Evolutionary conservation across 2,329 filamentous ascomycete genomes (phyloP), one percentile per base, ranked within the genome.

Genomic region (Leptographium flavum): DNA sequence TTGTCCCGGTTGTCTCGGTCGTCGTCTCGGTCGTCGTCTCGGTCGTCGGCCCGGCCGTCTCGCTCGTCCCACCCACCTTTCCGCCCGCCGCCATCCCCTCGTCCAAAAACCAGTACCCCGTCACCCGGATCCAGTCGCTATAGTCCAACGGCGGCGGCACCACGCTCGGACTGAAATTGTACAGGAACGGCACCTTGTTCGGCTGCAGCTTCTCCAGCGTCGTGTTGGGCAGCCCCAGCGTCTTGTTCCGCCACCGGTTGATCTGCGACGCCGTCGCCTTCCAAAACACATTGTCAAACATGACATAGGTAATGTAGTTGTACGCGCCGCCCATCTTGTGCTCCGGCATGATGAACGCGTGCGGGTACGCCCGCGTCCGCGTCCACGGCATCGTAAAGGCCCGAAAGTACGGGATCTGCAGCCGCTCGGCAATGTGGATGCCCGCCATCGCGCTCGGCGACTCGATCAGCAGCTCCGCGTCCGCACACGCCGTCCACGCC

Each of bases 321-420:
- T 94, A 96, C 0, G 81, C 81, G 22, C 92, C 92, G 45, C 92
- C 92, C 79, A 94, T 87, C 65, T 94, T 95, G 62, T 85, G 80
- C 50, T 93, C 85, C 2, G 87, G 84, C 50, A 93, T 88, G 23
- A 90, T 83, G 62, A 98, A 98, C 1, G 92, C 92, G 62, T 98
- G 92, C 3, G 92, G 92, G 56, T 98, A 98, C 1, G 90, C 87
- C 44, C 92, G 74, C 15, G 92, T 98, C 41, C 88, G 79, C 1
- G 92, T 94, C 92, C 92, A 98, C 0, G 92, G 92, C 92, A 98
- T 98, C 17, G 87, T 94, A 59, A 98, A 98, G 0, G 88, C 90
- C 46, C 92, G 79, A 67, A 96, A 96, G 61, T 98, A 98, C 0
- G 92, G 92, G 38, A 98, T 93, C 14, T 77, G 73, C 2, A 98